Base-by-base conservation (phyloP, 1,284 basidiomycete genomes). In the Xanthoconium separans region DNA sequence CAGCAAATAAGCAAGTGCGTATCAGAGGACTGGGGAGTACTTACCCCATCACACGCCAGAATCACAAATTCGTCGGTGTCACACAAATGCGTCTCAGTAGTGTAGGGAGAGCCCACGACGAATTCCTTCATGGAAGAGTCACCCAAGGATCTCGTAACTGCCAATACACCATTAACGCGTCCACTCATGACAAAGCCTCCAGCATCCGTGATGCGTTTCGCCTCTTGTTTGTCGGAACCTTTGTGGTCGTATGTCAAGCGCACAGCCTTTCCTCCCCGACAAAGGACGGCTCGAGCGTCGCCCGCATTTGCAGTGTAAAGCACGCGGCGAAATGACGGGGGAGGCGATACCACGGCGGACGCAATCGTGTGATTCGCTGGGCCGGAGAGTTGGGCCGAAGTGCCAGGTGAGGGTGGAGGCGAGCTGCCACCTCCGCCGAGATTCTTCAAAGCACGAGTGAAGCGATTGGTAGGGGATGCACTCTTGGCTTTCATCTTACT, bases 101-200 rank as follows among this genome's bases (percentile, higher is more conserved):
- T 99, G 72, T 98, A 99, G 11, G 97, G 97, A 36, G 93, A 84
- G 1, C 97, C 97, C 42, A 99, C 96, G 9, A 99, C 96, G 69
- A 97, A 99, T 66, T 99, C 96, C 73, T 99, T 99, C 96, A 99
- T 99, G 8, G 94, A 92, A 0, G 93, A 91, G 70, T 99, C 97
- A 44, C 97, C 97, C 42, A 99, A 77, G 61, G 94, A 96, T 47
- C 97, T 82, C 16, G 97, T 99, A 18, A 99, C 97, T 10, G 95
- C 95, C 52, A 99, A 77, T 11, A 99, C 95, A 39, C 93, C 95
- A 64, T 98, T 98, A 33, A 99, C 97, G 11, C 97, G 87, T 58
- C 96, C 95, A 68, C 97, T 97, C 90, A 99, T 90, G 22, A 99
- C 95, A 66, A 98, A 99, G 0, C 97, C 97, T 16, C 97, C 97